Percentiles rank a stretch among this genome's conserved stretches.
phyloP scores from a whole-genome alignment of 306 rosid species.

The Lathyrus aphaca region DNA sequence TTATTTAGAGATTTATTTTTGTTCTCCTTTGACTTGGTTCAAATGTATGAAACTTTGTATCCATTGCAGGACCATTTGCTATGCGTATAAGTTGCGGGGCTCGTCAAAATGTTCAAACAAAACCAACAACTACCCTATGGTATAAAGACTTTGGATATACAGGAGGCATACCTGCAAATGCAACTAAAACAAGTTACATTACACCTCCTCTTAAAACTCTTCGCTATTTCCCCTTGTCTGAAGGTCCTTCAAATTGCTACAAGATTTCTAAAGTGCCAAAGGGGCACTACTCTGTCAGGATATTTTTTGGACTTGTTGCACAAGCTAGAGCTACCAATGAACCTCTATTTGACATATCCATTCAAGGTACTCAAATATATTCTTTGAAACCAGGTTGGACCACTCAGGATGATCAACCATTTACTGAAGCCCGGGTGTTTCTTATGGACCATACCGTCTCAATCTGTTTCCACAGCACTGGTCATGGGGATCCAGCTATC shows the following conservation, averaged over 20 bases:
- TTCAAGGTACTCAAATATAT: conserved; percentile 80
- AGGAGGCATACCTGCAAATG: conserved; percentile 88
- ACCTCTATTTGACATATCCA: conserved; percentile 84
- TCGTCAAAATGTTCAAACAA: conserved; percentile 64
- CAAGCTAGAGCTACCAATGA: conserved; percentile 59
- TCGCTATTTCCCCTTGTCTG: conserved; percentile 80
- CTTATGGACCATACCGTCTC: conserved; percentile 71
- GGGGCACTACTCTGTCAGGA: conserved; percentile 84
- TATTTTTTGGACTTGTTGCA: conserved; percentile 71
- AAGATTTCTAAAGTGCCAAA: conserved; percentile 64
- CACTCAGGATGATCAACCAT: conserved; percentile 65
- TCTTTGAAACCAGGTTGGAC: conserved; percentile 95
- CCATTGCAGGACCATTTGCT: conserved; percentile 70
- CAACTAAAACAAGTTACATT: conserved; percentile 62
- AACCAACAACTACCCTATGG: conserved; percentile 80
- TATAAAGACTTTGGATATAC: conserved; percentile 87
- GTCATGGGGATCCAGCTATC: conserved; percentile 99
- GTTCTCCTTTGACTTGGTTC: conserved; percentile 14
- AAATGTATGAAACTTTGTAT: conserved; percentile 25
- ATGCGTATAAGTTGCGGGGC: conserved; percentile 96
- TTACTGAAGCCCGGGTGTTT: conserved; percentile 74
- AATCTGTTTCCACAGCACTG: conserved; percentile 92
- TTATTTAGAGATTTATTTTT: conserved; percentile 16
- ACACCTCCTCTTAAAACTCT: conserved; percentile 77
- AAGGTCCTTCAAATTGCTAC: conserved; percentile 94